Base-by-base conservation (phyloP, 345 rosid genomes). In the Turritis glabra region DNA sequence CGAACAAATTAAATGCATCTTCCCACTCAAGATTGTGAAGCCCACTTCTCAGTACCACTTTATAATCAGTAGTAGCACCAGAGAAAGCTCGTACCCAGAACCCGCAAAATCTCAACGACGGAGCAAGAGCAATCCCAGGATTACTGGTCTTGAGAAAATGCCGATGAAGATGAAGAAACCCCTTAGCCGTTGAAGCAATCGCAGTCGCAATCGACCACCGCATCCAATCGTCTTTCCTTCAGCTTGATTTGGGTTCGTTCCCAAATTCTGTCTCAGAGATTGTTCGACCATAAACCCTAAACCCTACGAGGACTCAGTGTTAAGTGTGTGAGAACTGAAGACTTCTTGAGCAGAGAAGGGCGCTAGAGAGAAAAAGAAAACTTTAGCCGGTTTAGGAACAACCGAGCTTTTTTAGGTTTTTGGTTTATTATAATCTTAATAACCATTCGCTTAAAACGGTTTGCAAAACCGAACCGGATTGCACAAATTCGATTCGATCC, bases 241-340 rank as follows among this genome's bases (percentile, higher is more conserved):
- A 17, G 69, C 56, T 68, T 41, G 50, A 69, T 61, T 76, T 51
- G 79, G 74, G 60, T 60, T 21, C 40, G 64, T 33, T 51, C 73
- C 69, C 74, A 50, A 29, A 46, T n/a, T 52, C 53, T 52, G 5
- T 17, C 29, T 47, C 19, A 3, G 18, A 3, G 17, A 38, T 35
- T 37, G 52, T 7, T 47, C 3, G 25, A 75, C 63, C 74, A 68
- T 76, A 76, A 76, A 68, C 79, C 79, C 79, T 76, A 68, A 76
- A 76, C 79, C 79, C 79, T 75, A 41, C 61, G n/a, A 57, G 23
- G 59, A 26, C 17, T 14, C 33, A 23, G 46, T 54, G 35, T 3
- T 0, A 19, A 27, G 21, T 44, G 58, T 35, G 22, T 26, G 18
- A 41, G 40, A 19, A 18, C 48, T 50, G 69, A 47, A 59, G 47